Evolutionary conservation across 2,329 filamentous ascomycete genomes (phyloP), one percentile per base, ranked within the genome.

Genomic region (Eutypa lata): DNA sequence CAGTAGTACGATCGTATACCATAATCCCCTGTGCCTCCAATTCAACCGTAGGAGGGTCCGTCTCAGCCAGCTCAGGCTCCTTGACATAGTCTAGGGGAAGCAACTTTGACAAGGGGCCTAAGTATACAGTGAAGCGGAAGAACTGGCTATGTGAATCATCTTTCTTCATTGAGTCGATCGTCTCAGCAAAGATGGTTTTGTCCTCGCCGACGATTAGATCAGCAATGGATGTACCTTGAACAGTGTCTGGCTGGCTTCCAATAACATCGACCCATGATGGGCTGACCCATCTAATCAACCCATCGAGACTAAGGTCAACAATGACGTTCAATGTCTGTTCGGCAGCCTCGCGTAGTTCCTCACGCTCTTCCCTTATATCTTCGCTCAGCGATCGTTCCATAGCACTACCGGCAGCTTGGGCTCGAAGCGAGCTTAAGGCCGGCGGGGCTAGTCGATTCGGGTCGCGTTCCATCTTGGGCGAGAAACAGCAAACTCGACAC

Each of bases 21-120:
- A 97, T 96, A 66, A 99, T 99, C 21, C 94, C 94, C 72, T 99
- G 94, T 7, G 90, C 95, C 73, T 99, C 95, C 54, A 99, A 81
- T 57, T 91, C 88, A 55, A 96, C 79, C 38, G 84, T 78, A 52
- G 79, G 73, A 49, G 79, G 71, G n/a, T 74, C 70, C 16, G 46
- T 48, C 18, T 73, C 66, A 26, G 71, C 66, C 51, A 74, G 62
- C 43, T 71, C 71, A 26, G 68, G 64, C 46, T 74, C 71, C 53
- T 71, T 66, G 14, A 74, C 62, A 31, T 68, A 67, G 21, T 76
- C 73, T 58, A 75, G 45, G 24, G 77, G 72, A 22, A 81, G 76
- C 48, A 91, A 73, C 60, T 85, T 86, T 13, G 89, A 91, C 40
- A 83, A 71, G 5, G 87, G 80, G 2, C 89, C 89, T 60, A 91